Evolutionary conservation across 2,329 filamentous ascomycete species (phyloP), one percentile per base, ranked within the genome.

Genomic region (Aspergillus floridensis): DNA sequence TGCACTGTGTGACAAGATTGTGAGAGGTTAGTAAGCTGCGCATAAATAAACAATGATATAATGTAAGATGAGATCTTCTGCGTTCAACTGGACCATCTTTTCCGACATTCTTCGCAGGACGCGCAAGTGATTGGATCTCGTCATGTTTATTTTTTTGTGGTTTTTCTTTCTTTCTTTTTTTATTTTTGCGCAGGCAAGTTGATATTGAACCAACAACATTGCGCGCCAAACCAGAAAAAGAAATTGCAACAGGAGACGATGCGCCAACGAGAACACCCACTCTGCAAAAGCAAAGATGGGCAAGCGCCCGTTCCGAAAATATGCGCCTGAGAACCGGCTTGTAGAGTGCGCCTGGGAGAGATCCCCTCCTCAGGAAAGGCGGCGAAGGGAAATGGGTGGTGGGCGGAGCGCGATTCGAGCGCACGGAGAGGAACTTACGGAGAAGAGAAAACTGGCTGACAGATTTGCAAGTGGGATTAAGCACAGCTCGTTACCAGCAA

Each of bases 301-400:
- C 16, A 44, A 44, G 38, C 16, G 38, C 16, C 14, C 38, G 6
- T 16, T 16, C 16, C 16, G 38, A 44, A 7, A 8, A 19, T 44
- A 44, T 44, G 16, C 6, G 16, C 16, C 16, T n/a, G 38, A 19
- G 38, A 8, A 19, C 5, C 5, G 14, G 32, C 14, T 44, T 44
- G 38, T 7, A 19, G 38, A 44, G 14, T 44, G 38, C 16, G 38
- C 38, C 16, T 19, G 14, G 32, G 14, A 44, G 6, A 16, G 16
- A 44, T 16, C 6, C 16, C 16, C 38, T 16, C n/a, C 38, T 5
- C 38, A n/a, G n/a, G 38, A 44, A 55, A 55, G 35, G 38, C 44
- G 53, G 19, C 49, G 50, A 53, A 50, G 57, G 59, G 53, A 55
- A 44, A 53, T 48, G 22, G 53, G 48, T 48, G 50, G 56, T 58